These are phyloP conservation scores for Populus deltoides DNA, from an alignment of 345 rosid species.

Conservation along the genomic window DNA sequence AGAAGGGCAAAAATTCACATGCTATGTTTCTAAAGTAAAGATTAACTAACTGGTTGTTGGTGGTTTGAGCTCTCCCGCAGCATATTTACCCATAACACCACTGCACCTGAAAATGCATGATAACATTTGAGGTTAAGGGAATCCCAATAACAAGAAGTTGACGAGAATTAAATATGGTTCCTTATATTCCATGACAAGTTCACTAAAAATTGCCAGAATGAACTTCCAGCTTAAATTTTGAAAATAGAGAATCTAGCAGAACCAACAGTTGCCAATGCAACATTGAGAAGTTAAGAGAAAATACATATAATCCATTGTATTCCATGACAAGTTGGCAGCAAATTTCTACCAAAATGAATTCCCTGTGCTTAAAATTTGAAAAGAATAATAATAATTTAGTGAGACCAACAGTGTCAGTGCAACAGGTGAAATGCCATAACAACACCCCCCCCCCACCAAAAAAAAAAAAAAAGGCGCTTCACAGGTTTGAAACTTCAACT, in stretches of 20 bases:
- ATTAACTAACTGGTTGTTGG: slow-evolving; percentile 70
- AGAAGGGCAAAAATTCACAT: not conserved
- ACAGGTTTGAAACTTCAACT: no score
- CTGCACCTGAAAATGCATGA: slow-evolving; percentile 66
- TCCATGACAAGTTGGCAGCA: no score
- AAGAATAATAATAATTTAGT: no score
- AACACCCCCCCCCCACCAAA: no score
- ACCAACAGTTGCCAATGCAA: not conserved
- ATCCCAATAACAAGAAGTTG: not conserved
- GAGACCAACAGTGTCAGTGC: no score
- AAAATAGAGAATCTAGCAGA: no score
- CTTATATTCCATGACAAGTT: not conserved
- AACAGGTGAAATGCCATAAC: no score
- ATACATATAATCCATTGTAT: no score
- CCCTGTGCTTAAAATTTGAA: no score
- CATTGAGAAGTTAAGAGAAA: not conserved
- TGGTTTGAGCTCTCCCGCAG: slow-evolving; percentile 97
- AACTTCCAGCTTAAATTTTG: no score
- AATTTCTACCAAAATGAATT: no score
- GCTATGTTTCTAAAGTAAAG: not conserved
- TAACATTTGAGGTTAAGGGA: not conserved
- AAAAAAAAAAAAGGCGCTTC: no score
- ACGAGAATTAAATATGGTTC: not conserved
- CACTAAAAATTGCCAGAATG: not conserved
- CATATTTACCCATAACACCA: slow-evolving; percentile 97